phyloP scores from a whole-genome alignment of 495 filamentous ascomycete species.

The Penicillium desertorum region DNA sequence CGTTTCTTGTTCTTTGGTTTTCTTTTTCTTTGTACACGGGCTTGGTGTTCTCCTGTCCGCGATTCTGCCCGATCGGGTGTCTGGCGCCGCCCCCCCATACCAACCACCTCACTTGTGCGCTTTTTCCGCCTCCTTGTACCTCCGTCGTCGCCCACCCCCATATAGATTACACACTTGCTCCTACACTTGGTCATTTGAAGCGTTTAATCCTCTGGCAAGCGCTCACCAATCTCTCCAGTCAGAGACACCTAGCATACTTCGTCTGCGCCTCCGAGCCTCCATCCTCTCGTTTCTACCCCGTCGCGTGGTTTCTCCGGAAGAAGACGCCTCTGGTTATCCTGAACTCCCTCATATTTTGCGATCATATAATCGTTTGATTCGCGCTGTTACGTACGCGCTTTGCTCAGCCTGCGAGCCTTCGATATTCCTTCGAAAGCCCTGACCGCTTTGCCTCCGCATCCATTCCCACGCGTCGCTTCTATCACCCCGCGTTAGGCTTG shows the following conservation, averaged over 20 bases:
- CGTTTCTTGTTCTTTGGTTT: conserved; percentile 14
- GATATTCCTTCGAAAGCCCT: conserved; percentile 16
- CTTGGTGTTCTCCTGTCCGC: conserved; percentile 12
- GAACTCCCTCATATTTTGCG: conserved; percentile 5
- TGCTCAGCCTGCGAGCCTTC: conserved; percentile 4
- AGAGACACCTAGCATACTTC: conserved; percentile 9
- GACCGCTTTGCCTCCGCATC: conserved; percentile 20
- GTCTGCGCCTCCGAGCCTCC: conserved; percentile 41
- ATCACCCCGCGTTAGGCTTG: conserved; percentile 34
- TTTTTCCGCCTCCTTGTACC: conserved; percentile 35
- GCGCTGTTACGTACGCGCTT: conserved; percentile 18
- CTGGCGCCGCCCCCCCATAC: conserved; percentile 25
- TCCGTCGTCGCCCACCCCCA: conserved; percentile 36
- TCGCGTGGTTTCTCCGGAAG: conserved; percentile 44
- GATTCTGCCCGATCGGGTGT: conserved; percentile 29
- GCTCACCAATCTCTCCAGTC: conserved; percentile 13
- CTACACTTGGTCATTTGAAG: conserved; percentile 11
- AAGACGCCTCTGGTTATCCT: conserved; percentile 14
- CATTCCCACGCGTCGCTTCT: conserved; percentile 32
- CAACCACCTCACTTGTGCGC: conserved; percentile 34
- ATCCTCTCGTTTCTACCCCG: conserved; percentile 69
- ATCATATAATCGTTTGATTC: conserved; percentile 5
- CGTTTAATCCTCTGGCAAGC: conserved; percentile 11
- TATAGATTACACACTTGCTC: conserved; percentile 32
- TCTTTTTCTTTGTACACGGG: conserved; percentile 11